phyloP scores from a whole-genome alignment of 2,329 filamentous ascomycete species.

The Passalora sequoiae region DNA sequence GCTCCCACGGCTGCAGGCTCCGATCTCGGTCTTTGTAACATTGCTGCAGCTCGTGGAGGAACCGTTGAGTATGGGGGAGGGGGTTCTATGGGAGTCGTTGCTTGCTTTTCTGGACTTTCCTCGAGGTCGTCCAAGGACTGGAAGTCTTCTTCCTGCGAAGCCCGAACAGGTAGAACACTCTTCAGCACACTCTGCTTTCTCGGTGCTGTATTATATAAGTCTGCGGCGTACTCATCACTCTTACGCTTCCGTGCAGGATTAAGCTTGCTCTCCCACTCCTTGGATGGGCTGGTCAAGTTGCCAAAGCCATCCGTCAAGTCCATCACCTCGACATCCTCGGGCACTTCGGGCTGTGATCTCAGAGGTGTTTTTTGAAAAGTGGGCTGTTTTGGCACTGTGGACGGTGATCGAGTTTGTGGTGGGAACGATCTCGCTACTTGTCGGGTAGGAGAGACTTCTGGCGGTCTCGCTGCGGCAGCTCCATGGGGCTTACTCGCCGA shows the following conservation, averaged over 20 bases:
- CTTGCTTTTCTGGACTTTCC: slow-evolving; percentile 12
- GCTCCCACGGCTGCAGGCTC: not conserved
- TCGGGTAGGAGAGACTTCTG: slow-evolving; percentile 13
- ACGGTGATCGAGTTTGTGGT: slow-evolving; percentile 1
- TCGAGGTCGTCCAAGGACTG: slow-evolving; percentile 36
- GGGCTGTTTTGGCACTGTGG: slow-evolving; percentile 3
- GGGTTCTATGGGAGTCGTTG: slow-evolving; percentile 23
- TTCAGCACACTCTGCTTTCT: slow-evolving; percentile 9
- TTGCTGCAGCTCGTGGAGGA: slow-evolving; percentile 14
- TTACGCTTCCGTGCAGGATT: slow-evolving; percentile 40
- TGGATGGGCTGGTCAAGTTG: slow-evolving; percentile 17
- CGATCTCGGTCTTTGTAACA: not conserved
- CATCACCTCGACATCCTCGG: slow-evolving; percentile 29
- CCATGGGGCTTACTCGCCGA: slow-evolving; percentile 37
- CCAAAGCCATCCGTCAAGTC: slow-evolving; percentile 32
- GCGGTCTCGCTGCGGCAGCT: not conserved
- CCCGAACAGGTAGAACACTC: slow-evolving; percentile 6
- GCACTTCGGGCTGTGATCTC: slow-evolving; percentile 3
- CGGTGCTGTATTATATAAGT: slow-evolving; percentile 15
- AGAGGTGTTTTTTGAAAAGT: slow-evolving; percentile 10
- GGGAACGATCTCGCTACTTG: not conserved
- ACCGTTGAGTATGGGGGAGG: slow-evolving; percentile 45
- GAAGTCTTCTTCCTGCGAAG: slow-evolving; percentile 32
- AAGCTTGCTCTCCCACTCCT: slow-evolving; percentile 4
- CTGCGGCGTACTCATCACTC: slow-evolving; percentile 41